Conservation (phyloP, 345 rosid species). For the Triadica sebifera region DNA sequence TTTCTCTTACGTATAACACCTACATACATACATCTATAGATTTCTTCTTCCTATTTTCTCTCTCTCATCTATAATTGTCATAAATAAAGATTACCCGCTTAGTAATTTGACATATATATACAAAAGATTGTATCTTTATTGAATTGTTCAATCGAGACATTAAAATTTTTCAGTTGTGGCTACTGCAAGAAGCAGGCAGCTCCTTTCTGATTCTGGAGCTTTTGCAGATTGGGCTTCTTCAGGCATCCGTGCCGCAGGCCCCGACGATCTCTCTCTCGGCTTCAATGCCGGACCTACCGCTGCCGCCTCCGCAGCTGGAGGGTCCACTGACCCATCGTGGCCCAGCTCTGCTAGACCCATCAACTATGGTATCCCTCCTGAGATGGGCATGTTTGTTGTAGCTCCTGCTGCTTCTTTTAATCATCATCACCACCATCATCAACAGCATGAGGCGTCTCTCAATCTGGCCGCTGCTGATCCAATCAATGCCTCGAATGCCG, state of each 20-base stretch:
- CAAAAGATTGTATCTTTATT: conserved; percentile 7
- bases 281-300: conserved; percentile 77
- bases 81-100: background rate
- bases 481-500: conserved; percentile 37
- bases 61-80: conserved; percentile 18
- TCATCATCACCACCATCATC: conserved; percentile 52
- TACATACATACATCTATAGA: conserved; percentile 32
- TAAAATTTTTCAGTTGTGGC: conserved; percentile 63
- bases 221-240: conserved; percentile 83
- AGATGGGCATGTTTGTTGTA: conserved; percentile 86
- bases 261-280: conserved; percentile 95
- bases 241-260: conserved; percentile 51
- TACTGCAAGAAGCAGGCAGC: conserved; percentile 78
- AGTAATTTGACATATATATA: background rate
- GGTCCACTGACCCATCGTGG: conserved; percentile 51
- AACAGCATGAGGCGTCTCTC: conserved; percentile 38
- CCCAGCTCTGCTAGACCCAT: conserved; percentile 37
- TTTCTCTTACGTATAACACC: conserved; percentile 36
- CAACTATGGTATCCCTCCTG: conserved; percentile 60
- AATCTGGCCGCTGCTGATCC: conserved; percentile 34
- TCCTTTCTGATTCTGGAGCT: conserved; percentile 83
- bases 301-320: conserved; percentile 24
- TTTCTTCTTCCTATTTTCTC: conserved; percentile 2
- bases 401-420: conserved; percentile 63
- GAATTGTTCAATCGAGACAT: background rate